Base-by-base conservation (phyloP, 306 rosid genomes). In the Nissolia schottii region DNA sequence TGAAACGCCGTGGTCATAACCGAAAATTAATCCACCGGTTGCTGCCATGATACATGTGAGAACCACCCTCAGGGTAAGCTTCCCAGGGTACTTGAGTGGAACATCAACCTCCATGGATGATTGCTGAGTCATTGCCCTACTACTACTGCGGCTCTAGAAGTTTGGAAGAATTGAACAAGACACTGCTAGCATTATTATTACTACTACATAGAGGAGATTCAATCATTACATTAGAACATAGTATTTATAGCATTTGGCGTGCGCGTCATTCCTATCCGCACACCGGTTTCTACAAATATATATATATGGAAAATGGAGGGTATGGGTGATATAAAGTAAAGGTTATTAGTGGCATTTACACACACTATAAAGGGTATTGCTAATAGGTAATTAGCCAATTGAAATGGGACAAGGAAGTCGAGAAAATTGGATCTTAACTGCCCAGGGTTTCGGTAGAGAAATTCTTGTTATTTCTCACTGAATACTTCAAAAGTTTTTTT, bases 1-100 rank as follows among this genome's bases (percentile, higher is more conserved):
- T 50, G 98, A 92, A 69, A 90, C 81, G 4, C 98, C 96, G 20
- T 88, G 89, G 72, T 92, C 96, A 43, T 92, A 92, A 13, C 96
- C 98, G 45, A 90, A 92, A 24, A 92, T 92, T 35, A 92, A 6
- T 7, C 96, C 98, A 0, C 95, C 96, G 1, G 74, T 71, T 0
- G 92, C 95, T 1, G 96, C 98, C 28, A 85, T 57, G 10, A 90
- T 1, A 45, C 92, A 90, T 12, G 86, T 79, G 14, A 77, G 1
- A 0, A 86, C 34, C 48, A 92, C 98, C 77, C 85, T 83, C 11
- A 24, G 10, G 7, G 92, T 90, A 57, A 85, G 85, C 23, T 82
- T 71, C 0, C 90, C 95, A 0, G 95, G 90, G 60, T 92, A 88
- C 61, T 60, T 51, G 16, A n/a, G 0, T 51, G 79, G 43, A 53